These are phyloP conservation scores for Verticillium nonalfalfae DNA, from an alignment of 2,329 filamentous ascomycete genomes.

Conservation along the genomic window DNA sequence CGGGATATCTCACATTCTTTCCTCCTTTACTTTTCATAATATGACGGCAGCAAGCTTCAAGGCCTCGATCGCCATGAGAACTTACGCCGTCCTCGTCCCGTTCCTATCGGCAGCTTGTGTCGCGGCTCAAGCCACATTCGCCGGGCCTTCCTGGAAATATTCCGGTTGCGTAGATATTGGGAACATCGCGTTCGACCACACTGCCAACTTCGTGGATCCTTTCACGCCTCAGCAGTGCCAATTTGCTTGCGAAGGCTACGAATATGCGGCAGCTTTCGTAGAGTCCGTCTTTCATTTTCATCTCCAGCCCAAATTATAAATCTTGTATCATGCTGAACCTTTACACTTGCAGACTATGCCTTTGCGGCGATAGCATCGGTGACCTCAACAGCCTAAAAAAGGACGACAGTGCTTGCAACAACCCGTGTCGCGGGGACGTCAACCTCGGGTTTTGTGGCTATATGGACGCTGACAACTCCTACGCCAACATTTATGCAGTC, in stretches of 20 bases:
- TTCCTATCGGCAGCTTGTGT: constrained; percentile 4
- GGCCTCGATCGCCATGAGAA: background rate
- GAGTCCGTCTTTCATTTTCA: background rate
- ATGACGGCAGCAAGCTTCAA: background rate
- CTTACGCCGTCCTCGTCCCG: background rate
- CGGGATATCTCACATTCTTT: background rate
- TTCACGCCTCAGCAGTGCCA: constrained; percentile 9
- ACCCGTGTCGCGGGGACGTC: background rate
- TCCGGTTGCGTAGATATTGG: constrained; percentile 7
- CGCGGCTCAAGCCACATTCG: constrained; percentile 3
- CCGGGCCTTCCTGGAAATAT: constrained; percentile 7
- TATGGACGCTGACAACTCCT: constrained; percentile 4
- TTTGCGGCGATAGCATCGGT: constrained; percentile 5
- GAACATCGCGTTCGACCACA: constrained; percentile 2
- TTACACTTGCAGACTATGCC: background rate
- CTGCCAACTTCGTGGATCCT: constrained; percentile 3
- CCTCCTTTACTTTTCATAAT: background rate
- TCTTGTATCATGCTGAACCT: background rate
- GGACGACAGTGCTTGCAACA: constrained; percentile 6
- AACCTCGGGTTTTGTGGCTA: background rate
- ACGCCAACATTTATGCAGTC: constrained; percentile 1
- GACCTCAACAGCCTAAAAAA: background rate
- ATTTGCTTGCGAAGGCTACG: constrained; percentile 6
- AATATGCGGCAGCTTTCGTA: constrained; percentile 6
- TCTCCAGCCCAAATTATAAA: too few relatives aligned